Conservation (phyloP, 805 yeast species). For the Wickerhamiella domercqiae region DNA sequence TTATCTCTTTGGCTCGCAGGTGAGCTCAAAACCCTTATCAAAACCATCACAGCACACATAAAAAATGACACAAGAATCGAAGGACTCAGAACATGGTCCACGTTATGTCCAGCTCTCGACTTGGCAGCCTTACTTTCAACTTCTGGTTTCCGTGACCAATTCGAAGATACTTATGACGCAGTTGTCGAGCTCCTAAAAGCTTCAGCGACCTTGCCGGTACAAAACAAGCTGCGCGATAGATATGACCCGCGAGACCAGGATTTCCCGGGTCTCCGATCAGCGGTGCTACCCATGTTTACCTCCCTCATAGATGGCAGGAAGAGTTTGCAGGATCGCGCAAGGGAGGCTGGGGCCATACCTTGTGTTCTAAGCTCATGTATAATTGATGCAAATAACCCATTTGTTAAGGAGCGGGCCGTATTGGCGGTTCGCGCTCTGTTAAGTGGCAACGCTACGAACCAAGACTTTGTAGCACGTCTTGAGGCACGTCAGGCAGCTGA, state of each 20-base stretch:
- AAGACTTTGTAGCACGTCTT: constrained; percentile 53
- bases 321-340: constrained; percentile 49
- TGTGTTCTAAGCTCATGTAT: constrained; percentile 65
- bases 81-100: no score
- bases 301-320: constrained; percentile 54
- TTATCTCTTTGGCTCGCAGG: no score
- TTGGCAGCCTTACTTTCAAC: no score
- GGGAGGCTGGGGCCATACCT: constrained; percentile 54
- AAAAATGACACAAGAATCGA: no score
- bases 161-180: neutral
- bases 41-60: no score
- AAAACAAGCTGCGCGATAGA: neutral
- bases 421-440: constrained; percentile 59
- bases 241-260: constrained; percentile 6
- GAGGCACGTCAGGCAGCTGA: constrained; percentile 60
- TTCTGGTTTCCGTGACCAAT: neutral
- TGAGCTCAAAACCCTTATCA: no score
- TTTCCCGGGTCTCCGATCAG: constrained; percentile 8
- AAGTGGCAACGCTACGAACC: constrained; percentile 51
- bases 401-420: constrained; percentile 58
- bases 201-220: constrained; percentile 3
- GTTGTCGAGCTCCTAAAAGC: constrained; percentile 2
- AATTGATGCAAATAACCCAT: constrained; percentile 81
- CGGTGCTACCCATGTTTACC: constrained; percentile 22
- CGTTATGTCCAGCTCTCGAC: no score